Evolutionary conservation across 2,329 filamentous ascomycete species (phyloP).

Genomic region (Waltergamsia citrina): DNA sequence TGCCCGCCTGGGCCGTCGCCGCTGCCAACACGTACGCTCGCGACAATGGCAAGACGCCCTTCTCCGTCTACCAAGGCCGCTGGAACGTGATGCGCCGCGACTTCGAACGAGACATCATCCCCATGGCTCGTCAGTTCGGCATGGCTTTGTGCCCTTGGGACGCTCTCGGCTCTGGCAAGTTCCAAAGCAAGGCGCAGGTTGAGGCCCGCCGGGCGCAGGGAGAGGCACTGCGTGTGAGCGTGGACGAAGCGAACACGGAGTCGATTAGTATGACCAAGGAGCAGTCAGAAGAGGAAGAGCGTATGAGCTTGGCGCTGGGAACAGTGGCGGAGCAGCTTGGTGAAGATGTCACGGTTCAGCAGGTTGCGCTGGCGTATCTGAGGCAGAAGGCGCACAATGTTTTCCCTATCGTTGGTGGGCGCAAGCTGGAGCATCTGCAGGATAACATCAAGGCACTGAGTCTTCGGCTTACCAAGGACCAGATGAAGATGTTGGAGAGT

Average conservation of each 20-base stretch:
- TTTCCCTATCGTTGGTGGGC: conserved; percentile 41
- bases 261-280: conserved; percentile 2
- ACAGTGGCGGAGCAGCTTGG: conserved; percentile 20
- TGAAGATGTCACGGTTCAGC: conserved; percentile 36
- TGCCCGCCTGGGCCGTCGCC: conserved; percentile 15
- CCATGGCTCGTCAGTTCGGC: conserved; percentile 14
- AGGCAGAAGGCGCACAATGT: conserved; percentile 40
- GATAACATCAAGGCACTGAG: conserved; percentile 1
- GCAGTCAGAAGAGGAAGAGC: conserved; percentile 17
- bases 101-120: conserved; percentile 17
- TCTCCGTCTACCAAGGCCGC: conserved; percentile 15
- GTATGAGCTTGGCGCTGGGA: conserved; percentile 34
- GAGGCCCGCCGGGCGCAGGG: conserved; percentile 8
- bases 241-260: background rate
- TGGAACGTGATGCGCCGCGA: conserved; percentile 13
- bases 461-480: background rate
- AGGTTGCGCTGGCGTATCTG: conserved; percentile 45
- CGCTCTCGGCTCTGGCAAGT: conserved; percentile 30
- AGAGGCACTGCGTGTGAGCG: conserved; percentile 8
- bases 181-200: conserved; percentile 20
- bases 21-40: conserved; percentile 16
- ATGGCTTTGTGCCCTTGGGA: conserved; percentile 42
- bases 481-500: background rate
- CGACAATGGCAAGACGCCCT: conserved; percentile 12
- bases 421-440: conserved; percentile 39